Evolutionary conservation across 371 early-diverging fungal genomes (phyloP).

Genomic region (Mortierella sp.): DNA sequence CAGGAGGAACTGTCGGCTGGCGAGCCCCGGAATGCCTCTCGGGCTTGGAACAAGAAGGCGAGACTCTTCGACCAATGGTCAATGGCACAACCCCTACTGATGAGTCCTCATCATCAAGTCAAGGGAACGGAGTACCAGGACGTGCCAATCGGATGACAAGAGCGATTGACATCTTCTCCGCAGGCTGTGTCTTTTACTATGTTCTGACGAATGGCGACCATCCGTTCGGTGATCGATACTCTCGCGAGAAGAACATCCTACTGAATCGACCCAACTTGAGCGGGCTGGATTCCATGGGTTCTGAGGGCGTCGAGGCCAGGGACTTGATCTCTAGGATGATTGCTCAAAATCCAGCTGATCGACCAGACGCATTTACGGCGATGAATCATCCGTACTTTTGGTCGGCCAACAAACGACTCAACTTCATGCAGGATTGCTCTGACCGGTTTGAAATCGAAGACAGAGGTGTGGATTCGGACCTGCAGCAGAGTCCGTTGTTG

Average conservation of each 20-base stretch:
- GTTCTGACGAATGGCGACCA: conserved; percentile 90
- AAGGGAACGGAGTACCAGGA: conserved; percentile 26
- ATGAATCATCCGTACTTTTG: conserved; percentile 96
- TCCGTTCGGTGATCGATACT: conserved; percentile 93
- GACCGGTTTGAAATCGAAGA: conserved; percentile 92
- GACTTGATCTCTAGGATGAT: conserved; percentile 94
- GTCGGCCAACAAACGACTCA: conserved; percentile 82
- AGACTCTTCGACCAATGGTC: conserved; percentile 6
- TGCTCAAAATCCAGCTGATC: conserved; percentile 73
- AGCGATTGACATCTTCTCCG: conserved; percentile 94
- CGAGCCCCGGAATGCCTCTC: conserved; percentile 92
- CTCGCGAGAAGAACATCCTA: conserved; percentile 89
- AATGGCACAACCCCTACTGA: conserved; percentile 5
- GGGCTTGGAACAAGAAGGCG: conserved; percentile 32
- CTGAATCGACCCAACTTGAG: conserved; percentile 75
- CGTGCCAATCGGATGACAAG: conserved; percentile 75
- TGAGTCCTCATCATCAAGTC: conserved; percentile 24
- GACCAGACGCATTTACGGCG: conserved; percentile 79
- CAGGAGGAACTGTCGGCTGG: conserved; percentile 95
- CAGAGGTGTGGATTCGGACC: conserved; percentile 58
- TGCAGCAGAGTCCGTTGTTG: conserved; percentile 58
- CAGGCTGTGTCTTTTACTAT: conserved; percentile 95
- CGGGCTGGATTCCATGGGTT: conserved; percentile 74
- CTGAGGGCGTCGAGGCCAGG: conserved; percentile 83
- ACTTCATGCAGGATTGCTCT: conserved; percentile 94